These are phyloP conservation scores for Suillus hirtellus DNA, from an alignment of 768 basidiomycete genomes.

Conservation along the genomic window DNA sequence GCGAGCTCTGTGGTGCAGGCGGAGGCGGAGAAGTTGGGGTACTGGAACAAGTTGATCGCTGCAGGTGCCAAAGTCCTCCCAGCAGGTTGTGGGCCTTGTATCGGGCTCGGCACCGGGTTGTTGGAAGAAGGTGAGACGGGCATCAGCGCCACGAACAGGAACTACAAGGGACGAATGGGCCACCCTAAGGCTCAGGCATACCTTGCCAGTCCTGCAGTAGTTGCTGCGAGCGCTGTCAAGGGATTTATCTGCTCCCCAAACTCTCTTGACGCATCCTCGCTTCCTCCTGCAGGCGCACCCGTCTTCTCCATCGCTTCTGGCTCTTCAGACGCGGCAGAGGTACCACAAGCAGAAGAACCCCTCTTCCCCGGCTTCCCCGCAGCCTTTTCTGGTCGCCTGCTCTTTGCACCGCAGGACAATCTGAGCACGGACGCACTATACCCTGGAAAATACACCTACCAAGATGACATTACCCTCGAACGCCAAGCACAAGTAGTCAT, in stretches of 20 bases:
- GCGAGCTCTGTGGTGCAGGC: constrained; percentile 91
- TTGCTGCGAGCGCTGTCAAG: constrained; percentile 91
- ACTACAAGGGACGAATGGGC: constrained; percentile 99
- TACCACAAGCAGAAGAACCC: constrained; percentile 48
- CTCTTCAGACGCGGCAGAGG: constrained; percentile 28
- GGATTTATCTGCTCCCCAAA: constrained; percentile 89
- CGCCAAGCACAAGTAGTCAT: constrained; percentile 95
- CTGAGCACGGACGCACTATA: constrained; percentile 98
- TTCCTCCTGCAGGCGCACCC: constrained; percentile 55
- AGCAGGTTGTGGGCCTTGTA: constrained; percentile 97
- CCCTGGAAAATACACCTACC: constrained; percentile 98
- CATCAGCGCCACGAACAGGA: constrained; percentile 97
- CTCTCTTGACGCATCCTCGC: constrained; percentile 51
- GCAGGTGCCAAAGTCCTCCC: constrained; percentile 93
- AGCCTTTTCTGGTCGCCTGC: constrained; percentile 77
- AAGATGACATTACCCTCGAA: constrained; percentile 96
- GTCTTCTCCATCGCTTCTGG: constrained; percentile 52
- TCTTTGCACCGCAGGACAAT: constrained; percentile 96
- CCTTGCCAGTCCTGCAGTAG: constrained; percentile 94
- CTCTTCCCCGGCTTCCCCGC: constrained; percentile 83
- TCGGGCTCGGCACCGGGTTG: constrained; percentile 90
- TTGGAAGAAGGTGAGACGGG: constrained; percentile 94
- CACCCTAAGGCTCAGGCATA: constrained; percentile 94
- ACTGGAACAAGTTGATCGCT: constrained; percentile 85
- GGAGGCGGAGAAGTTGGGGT: constrained; percentile 80